Percentiles rank a stretch among this genome's conserved stretches.
phyloP scores from a whole-genome alignment of 1,284 basidiomycete species.

The Rhizoctonia solani region DNA sequence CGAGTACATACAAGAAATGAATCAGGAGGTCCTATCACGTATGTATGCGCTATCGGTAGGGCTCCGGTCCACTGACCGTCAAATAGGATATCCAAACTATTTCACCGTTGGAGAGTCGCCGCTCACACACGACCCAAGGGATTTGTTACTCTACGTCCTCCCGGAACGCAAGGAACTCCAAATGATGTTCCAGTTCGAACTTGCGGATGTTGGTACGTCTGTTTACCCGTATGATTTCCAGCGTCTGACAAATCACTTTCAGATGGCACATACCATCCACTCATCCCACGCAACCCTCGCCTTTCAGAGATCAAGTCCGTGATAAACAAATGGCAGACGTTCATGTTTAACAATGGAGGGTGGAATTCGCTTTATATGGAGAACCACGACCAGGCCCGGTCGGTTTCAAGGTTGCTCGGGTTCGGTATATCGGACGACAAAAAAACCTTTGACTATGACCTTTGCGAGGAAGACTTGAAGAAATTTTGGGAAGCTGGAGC shows the following conservation, averaged over 20 bases:
- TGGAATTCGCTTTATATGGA: slow-evolving; percentile 72
- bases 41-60: slow-evolving; percentile 42
- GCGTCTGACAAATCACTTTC: background rate
- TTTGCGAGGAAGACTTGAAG: slow-evolving; percentile 15
- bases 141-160: slow-evolving; percentile 62
- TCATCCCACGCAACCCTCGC: slow-evolving; percentile 56
- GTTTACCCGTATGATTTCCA: background rate
- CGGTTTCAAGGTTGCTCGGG: slow-evolving; percentile 55
- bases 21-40: slow-evolving; percentile 61
- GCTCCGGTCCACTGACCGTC: slow-evolving; percentile 15
- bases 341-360: slow-evolving; percentile 59
- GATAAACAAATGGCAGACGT: slow-evolving; percentile 63
- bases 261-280: slow-evolving; percentile 47
- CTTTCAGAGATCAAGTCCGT: slow-evolving; percentile 61
- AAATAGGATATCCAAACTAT: slow-evolving; percentile 54
- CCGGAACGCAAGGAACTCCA: slow-evolving; percentile 66
- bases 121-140: slow-evolving; percentile 56
- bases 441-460: slow-evolving; percentile 1
- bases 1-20: slow-evolving; percentile 71
- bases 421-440: slow-evolving; percentile 62
- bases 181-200: slow-evolving; percentile 69
- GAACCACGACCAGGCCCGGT: slow-evolving; percentile 69
- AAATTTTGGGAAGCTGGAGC: slow-evolving; percentile 60
- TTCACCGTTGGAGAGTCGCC: slow-evolving; percentile 73
- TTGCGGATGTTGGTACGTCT: slow-evolving; percentile 40